Evolutionary conservation across 345 rosid genomes (phyloP), one percentile per base, ranked within the genome.

Genomic region (Eucalyptus sideroxylon): DNA sequence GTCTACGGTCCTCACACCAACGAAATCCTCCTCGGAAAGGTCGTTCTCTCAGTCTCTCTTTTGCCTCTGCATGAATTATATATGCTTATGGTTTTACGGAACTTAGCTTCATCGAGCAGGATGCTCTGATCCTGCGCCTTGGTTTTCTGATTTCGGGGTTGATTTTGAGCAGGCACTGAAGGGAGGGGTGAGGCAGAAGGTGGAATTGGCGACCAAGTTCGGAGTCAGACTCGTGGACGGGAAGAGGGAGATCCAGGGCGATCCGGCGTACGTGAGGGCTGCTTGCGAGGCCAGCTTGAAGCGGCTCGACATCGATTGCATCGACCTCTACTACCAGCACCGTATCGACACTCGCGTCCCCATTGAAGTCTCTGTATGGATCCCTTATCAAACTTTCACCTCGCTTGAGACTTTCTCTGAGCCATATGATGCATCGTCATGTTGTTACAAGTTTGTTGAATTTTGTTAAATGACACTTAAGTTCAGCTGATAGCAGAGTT

Each of bases 271-370:
- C 89, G 95, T 94, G 7, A 91, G 96, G 80, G 89, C 92, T 49
- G 92, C 95, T 87, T 95, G 96, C 80, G 96, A 95, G 87, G 96
- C 89, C 24, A 96, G 96, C 86, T 93, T 96, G 93, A 94, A 88
- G 82, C 92, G 96, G 86, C 96, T 96, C 86, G 91, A 91, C 24
- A 93, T 94, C 87, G 91, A 89, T 45, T 94, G 77, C 72, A 92
- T 96, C 88, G 95, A 95, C 90, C 98, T 96, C 86, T 96, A 93
- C 90, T 95, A 95, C 87, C 96, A 93, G 87, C 96, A 95, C 67
- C 98, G 96, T 3, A 93, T 94, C 44, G 95, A 96, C 86, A 95
- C 93, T 53, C 89, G 85, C 24, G 87, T 96, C 19, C 98, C 96
- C 5, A 93, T 94, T 47, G 95, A 96, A 94, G 16, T 93, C 91